phyloP scores from a whole-genome alignment of 169 alveolate species.

The Plasmodium knowlesi region DNA sequence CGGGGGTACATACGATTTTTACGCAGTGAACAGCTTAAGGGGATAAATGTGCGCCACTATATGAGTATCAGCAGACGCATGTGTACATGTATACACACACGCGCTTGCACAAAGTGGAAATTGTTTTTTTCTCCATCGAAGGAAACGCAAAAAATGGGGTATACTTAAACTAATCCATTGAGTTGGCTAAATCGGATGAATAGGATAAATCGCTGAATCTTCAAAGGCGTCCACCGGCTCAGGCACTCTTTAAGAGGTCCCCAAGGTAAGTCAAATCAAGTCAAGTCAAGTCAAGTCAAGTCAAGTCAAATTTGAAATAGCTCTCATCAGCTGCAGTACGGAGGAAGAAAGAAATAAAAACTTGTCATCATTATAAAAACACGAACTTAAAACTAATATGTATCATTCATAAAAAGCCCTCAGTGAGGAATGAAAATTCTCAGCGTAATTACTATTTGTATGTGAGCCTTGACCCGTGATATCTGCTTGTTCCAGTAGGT shows the following conservation, averaged over 20 bases:
- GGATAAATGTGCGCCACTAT: not conserved
- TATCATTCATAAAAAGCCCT: not conserved
- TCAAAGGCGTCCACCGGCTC: not conserved
- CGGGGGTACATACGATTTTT: not conserved
- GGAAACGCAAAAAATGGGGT: not conserved
- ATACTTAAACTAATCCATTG: not conserved
- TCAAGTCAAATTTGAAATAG: conserved; percentile 59
- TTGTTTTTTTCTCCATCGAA: not conserved
- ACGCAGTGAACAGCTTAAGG: not conserved
- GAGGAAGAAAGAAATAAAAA: conserved; percentile 12
- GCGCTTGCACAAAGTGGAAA: not conserved
- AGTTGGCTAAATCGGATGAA: not conserved
- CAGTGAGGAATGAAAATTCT: not conserved
- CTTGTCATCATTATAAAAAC: not conserved
- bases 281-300: conserved; percentile 8
- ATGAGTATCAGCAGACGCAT: not conserved
- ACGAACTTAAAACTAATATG: not conserved
- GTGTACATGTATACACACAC: not conserved
- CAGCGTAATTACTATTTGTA: conserved; percentile 60
- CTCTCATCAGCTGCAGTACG: conserved; percentile 66
- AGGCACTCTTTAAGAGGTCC: not conserved
- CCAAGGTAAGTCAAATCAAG: not conserved
- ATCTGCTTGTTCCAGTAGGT: conserved; percentile 70
- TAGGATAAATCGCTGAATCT: not conserved
- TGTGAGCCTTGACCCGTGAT: conserved; percentile 62